These are phyloP conservation scores for Colletotrichum euphorbiae DNA, from an alignment of 2,329 filamentous ascomycete species.

Conservation along the genomic window DNA sequence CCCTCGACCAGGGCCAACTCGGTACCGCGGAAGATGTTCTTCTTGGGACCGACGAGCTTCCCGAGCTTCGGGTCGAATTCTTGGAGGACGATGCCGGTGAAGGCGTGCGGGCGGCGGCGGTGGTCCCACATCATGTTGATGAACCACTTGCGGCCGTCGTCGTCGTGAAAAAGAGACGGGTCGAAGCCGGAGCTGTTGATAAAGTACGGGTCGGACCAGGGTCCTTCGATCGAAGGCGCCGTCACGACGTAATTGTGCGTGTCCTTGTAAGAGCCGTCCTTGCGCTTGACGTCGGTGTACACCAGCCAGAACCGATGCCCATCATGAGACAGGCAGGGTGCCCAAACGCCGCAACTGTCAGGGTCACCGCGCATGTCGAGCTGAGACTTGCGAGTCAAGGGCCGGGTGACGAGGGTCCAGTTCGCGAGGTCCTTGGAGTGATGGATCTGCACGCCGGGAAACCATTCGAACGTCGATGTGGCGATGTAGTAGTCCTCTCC, in stretches of 20 bases:
- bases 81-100: constrained; percentile 69
- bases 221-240: constrained; percentile 64
- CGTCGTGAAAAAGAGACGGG: constrained; percentile 69
- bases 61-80: constrained; percentile 64
- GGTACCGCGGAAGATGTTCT: constrained; percentile 67
- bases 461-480: constrained; percentile 68
- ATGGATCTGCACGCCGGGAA: constrained; percentile 66
- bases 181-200: constrained; percentile 73
- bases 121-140: constrained; percentile 69
- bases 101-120: constrained; percentile 58
- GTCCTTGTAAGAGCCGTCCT: constrained; percentile 74
- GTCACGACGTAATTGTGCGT: constrained; percentile 73
- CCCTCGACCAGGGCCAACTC: constrained; percentile 67
- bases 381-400: constrained; percentile 61
- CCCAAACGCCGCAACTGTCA: constrained; percentile 73
- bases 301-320: constrained; percentile 71
- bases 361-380: constrained; percentile 70
- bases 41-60: constrained; percentile 65
- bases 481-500: constrained; percentile 67
- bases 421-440: constrained; percentile 65
- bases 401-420: constrained; percentile 61
- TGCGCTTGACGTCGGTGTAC: constrained; percentile 75
- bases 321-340: constrained; percentile 72
- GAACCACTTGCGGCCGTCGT: constrained; percentile 67
- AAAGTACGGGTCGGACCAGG: constrained; percentile 71